Evolutionary conservation across 768 basidiomycete species (phyloP).

Genomic region (Pluteus cervinus): DNA sequence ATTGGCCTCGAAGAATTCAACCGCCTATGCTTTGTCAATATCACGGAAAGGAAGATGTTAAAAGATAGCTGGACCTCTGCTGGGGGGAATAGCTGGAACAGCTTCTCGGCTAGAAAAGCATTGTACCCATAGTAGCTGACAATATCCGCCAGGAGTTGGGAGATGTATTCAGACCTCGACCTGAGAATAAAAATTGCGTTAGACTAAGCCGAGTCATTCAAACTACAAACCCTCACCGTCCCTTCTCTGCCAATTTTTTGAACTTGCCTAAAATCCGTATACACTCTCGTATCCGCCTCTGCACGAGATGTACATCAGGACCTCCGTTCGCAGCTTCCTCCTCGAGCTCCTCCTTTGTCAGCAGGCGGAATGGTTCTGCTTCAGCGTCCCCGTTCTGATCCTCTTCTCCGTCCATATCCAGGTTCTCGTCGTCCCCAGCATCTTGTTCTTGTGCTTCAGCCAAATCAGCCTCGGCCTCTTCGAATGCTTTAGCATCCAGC

Average conservation of each 20-base stretch:
- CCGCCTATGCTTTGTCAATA: constrained; percentile 50
- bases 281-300: constrained; percentile 74
- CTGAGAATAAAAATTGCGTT: constrained; percentile 31
- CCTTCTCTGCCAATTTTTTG: constrained; percentile 57
- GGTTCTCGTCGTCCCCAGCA: constrained; percentile 38
- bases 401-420: constrained; percentile 28
- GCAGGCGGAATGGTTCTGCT: constrained; percentile 54
- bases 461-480: constrained; percentile 62
- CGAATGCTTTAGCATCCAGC: constrained; percentile 60
- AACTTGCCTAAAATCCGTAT: constrained; percentile 70
- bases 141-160: constrained; percentile 85
- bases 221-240: constrained; percentile 44
- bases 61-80: constrained; percentile 59
- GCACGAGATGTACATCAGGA: constrained; percentile 69
- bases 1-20: constrained; percentile 98
- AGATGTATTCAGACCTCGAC: constrained; percentile 83
- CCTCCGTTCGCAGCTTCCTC: constrained; percentile 64
- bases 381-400: constrained; percentile 37
- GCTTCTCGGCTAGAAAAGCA: constrained; percentile 87
- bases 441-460: constrained; percentile 60
- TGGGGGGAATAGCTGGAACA: constrained; percentile 90
- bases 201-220: constrained; percentile 3
- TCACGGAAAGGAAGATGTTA: not conserved
- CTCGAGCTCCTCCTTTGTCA: constrained; percentile 66
- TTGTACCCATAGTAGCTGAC: constrained; percentile 98